Evolutionary conservation across 1,284 basidiomycete species (phyloP), one percentile per base, ranked within the genome.

Genomic region (Gymnopus androsaceus): DNA sequence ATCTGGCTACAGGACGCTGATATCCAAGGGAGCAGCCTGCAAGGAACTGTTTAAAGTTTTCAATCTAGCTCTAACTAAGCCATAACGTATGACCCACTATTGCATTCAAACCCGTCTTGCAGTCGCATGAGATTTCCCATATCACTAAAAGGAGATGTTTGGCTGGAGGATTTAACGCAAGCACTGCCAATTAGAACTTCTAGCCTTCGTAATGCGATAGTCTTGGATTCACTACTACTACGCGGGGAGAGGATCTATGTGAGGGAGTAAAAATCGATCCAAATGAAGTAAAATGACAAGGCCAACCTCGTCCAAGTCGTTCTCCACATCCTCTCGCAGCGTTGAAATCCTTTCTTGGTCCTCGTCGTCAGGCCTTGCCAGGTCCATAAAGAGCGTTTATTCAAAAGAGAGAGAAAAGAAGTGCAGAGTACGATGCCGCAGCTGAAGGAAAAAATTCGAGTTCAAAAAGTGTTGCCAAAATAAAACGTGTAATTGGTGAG

Each of bases 91-190:
- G 19, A 63, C 87, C 55, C 62, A 91, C 91, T 72, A 64, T 93
- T 93, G 67, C 83, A 88, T 66, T 90, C 83, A 62, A 92, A 90
- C 1, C 81, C 81, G 61, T 89, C 83, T 66, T 93, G 90, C 28
- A 89, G 70, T 2, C 78, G 74, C 15, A 86, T 67, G 68, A 92
- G 90, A 11, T 75, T 73, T 30, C 78, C 76, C 4, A 71, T 71
- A 31, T 78, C 70, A 17, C 68, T 64, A 9, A 68, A 65, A 14
- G 19, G 14, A 36, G 46, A 15, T 12, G 45, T 21, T 14, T 45
- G 42, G 14, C 42, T 17, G 15, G 25, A 14, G 6, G 33, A 48
- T 48, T 36, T 3, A 17, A 80, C 73, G 60, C 82, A 84, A 31
- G 81, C 78, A 53, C 74, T 63, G 0, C 83, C 87, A 27, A 90